phyloP scores from a whole-genome alignment of 768 basidiomycete species.

The Suillus americanus region DNA sequence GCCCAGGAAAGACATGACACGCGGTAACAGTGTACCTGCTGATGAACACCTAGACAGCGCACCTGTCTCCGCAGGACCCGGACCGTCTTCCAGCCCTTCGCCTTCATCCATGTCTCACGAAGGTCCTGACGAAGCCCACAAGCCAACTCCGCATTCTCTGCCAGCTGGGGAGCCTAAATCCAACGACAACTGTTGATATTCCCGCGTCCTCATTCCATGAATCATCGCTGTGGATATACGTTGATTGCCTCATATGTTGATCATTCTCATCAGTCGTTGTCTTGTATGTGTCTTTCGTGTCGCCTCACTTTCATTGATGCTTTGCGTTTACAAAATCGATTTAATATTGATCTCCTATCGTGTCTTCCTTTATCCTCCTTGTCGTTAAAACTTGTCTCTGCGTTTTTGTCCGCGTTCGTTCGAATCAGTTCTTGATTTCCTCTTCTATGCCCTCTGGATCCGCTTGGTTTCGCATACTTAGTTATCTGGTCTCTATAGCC shows the following conservation, averaged over 20 bases:
- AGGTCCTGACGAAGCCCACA: neutral
- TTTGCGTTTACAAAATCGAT: slow-evolving; percentile 7
- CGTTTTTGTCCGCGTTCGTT: slow-evolving; percentile 5
- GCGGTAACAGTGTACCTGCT: slow-evolving; percentile 1
- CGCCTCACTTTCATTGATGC: slow-evolving; percentile 1
- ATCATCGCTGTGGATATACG: slow-evolving; percentile 4
- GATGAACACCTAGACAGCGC: neutral
- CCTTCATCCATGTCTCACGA: slow-evolving; percentile 2
- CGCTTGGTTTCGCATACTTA: slow-evolving; percentile 24
- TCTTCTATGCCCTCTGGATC: slow-evolving; percentile 15
- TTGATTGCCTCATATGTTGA: slow-evolving; percentile 2
- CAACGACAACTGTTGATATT: neutral
- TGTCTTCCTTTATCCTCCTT: slow-evolving; percentile 19
- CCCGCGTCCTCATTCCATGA: neutral
- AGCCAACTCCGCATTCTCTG: neutral
- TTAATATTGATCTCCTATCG: slow-evolving; percentile 14
- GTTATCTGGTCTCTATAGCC: slow-evolving; percentile 9
- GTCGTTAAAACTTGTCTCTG: slow-evolving; percentile 5
- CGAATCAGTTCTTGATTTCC: slow-evolving; percentile 6
- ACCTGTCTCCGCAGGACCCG: slow-evolving; percentile 2
- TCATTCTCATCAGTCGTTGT: neutral
- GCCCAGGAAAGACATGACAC: neutral
- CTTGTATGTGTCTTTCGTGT: slow-evolving; percentile 2
- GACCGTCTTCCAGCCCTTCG: slow-evolving; percentile 2
- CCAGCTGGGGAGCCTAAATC: neutral